phyloP scores from a whole-genome alignment of 2,329 filamentous ascomycete genomes.

The Aspergillus persii region DNA sequence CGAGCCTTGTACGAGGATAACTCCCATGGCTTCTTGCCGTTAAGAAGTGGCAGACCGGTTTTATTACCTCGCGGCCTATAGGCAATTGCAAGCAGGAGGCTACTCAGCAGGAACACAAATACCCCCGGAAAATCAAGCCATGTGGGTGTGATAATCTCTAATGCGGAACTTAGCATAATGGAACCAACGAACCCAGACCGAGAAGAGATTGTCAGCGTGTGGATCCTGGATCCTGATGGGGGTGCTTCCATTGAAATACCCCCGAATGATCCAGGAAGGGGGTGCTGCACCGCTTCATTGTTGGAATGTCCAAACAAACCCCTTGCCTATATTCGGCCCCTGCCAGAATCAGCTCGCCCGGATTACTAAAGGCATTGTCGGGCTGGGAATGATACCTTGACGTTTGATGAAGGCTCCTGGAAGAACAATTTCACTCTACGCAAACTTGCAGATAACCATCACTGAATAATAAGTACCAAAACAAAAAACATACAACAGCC shows the following conservation, averaged over 20 bases:
- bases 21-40: neutral
- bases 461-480: no score
- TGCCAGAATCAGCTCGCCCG: neutral
- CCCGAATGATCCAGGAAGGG: neutral
- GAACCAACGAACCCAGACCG: neutral
- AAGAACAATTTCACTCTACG: no score
- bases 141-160: neutral
- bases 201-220: neutral
- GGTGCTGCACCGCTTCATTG: neutral
- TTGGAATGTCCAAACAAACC: neutral
- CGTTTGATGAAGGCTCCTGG: no score
- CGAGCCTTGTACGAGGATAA: neutral
- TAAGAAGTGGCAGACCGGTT: neutral
- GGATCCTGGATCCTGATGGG: neutral
- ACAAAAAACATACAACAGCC: no score
- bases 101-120: neutral
- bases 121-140: neutral
- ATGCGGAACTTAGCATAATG: neutral
- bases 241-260: neutral
- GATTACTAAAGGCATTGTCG: neutral
- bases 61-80: neutral
- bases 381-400: no score
- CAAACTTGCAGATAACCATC: no score
- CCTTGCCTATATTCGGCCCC: neutral
- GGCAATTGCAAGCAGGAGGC: neutral